Conservation (phyloP, 2,329 filamentous ascomycete species). For the Ascochyta pisi region DNA sequence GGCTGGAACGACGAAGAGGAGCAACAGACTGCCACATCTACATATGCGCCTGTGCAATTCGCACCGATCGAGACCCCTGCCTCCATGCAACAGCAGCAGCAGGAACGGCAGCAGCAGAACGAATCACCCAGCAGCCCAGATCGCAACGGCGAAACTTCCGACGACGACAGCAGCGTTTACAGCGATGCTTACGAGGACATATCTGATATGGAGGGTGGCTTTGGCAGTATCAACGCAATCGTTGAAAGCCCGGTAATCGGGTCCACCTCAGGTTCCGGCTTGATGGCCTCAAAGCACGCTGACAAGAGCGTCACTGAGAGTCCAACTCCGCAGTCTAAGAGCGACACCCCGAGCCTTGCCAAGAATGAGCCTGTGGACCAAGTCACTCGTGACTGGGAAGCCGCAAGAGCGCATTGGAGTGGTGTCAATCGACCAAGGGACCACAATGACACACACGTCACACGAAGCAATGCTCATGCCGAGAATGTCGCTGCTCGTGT, state of each 20-base stretch:
- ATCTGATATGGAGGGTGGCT: slow-evolving; percentile 70
- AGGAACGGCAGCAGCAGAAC: slow-evolving; percentile 7
- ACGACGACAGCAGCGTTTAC: slow-evolving; percentile 64
- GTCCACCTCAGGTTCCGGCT: slow-evolving; percentile 23
- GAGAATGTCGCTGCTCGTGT: slow-evolving; percentile 16
- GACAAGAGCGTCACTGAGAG: slow-evolving; percentile 24
- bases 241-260: slow-evolving; percentile 63
- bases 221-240: slow-evolving; percentile 75
- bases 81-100: slow-evolving; percentile 4
- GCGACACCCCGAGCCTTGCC: slow-evolving; percentile 2
- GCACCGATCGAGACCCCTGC: slow-evolving; percentile 15
- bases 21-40: slow-evolving; percentile 10
- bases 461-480: slow-evolving; percentile 2
- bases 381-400: slow-evolving; percentile 66
- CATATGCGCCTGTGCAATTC: slow-evolving; percentile 2
- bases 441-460: slow-evolving; percentile 39
- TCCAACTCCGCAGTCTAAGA: slow-evolving; percentile 21
- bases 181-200: slow-evolving; percentile 80
- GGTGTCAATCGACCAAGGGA: slow-evolving; percentile 69
- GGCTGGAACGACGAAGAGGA: slow-evolving; percentile 42
- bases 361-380: slow-evolving; percentile 19
- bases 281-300: slow-evolving; percentile 37
- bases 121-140: slow-evolving; percentile 7
- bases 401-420: slow-evolving; percentile 73
- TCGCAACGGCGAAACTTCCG: slow-evolving; percentile 36